Conservation (phyloP, 805 yeast genomes). For the Kodamaea leandrae region DNA sequence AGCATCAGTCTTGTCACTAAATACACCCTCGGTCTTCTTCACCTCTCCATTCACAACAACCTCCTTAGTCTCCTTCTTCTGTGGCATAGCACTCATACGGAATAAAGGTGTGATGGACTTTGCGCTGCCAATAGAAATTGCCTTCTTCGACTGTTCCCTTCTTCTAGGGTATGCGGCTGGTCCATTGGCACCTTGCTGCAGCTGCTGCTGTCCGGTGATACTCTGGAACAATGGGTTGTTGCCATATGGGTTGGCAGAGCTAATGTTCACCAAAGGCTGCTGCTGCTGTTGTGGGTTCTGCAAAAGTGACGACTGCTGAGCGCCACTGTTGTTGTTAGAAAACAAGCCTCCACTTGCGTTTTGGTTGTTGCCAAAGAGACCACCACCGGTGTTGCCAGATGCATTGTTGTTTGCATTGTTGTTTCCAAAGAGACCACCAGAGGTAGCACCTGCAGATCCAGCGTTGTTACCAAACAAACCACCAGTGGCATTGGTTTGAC, state of each 20-base stretch:
- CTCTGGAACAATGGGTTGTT: constrained; percentile 64
- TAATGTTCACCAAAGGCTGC: constrained; percentile 29
- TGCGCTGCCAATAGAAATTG: constrained; percentile 54
- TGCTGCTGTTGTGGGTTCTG: constrained; percentile 20
- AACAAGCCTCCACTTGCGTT: constrained; percentile 13
- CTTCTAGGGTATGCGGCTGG: constrained; percentile 26
- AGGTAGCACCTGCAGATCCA: constrained; percentile 3
- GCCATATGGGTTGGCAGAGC: constrained; percentile 68
- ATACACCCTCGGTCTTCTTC: constrained; percentile 17
- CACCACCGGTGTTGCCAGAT: constrained; percentile 15
- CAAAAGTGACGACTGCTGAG: constrained; percentile 14
- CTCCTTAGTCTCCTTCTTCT: constrained; percentile 6
- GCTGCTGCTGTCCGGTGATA: constrained; percentile 36
- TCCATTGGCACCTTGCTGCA: constrained; percentile 24
- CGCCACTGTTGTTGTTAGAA: constrained; percentile 14
- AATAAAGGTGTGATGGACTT: constrained; percentile 61
- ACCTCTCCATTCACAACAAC: background rate
- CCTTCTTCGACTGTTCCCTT: constrained; percentile 43
- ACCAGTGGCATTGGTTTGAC: constrained; percentile 21
- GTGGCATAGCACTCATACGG: constrained; percentile 21
- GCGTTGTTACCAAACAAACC: constrained; percentile 46
- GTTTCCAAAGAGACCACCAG: constrained; percentile 16
- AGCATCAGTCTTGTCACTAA: constrained; percentile 54
- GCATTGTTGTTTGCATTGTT: constrained; percentile 13
- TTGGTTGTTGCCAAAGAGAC: constrained; percentile 18